Base-by-base conservation (phyloP, 345 rosid species). In the Dovyalis caffra region DNA sequence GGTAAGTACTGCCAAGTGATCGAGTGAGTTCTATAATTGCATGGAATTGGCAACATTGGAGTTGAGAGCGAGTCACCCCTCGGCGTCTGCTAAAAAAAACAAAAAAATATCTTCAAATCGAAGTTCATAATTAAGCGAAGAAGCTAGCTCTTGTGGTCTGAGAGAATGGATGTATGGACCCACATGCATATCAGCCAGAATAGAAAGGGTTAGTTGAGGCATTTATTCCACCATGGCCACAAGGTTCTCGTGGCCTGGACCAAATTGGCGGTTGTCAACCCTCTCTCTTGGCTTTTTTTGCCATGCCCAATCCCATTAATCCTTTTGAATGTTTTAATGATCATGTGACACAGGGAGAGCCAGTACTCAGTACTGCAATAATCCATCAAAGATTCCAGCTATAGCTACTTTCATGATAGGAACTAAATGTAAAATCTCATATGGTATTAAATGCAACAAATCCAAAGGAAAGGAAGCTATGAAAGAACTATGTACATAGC, bases 211-310 rank as follows among this genome's bases (percentile, higher is more conserved):
- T n/a, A n/a, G n/a, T n/a, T n/a, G n/a, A n/a, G n/a, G 73, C 70
- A 67, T 71, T 56, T 70, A 68, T 78, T 74, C 76, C 68, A 35
- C 43, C 66, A 63, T 40, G 18, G 38, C 85, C 82, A 84, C 79
- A 76, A 38, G 57, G 63, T 80, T 84, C 83, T 72, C 68, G 91
- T 89, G 97, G 96, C 80, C 75, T 87, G 80, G 84, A 81, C 91
- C 73, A 62, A 72, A 72, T 87, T 82, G 93, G 90, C 92, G 93
- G 97, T 92, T 71, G 88, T 86, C 88, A 78, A 77, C 86, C 85
- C 80, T 80, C 49, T 71, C 28, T 77, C 68, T 75, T 84, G 80
- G 74, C 82, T 77, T 45, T 67, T 73, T 79, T 40, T 76, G 70
- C 47, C 37, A 72, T 20, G 15, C 2, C 16, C n/a, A n/a, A n/a